Base-by-base conservation (phyloP, 2,329 filamentous ascomycete species). In the Hypoxylon sp. region DNA sequence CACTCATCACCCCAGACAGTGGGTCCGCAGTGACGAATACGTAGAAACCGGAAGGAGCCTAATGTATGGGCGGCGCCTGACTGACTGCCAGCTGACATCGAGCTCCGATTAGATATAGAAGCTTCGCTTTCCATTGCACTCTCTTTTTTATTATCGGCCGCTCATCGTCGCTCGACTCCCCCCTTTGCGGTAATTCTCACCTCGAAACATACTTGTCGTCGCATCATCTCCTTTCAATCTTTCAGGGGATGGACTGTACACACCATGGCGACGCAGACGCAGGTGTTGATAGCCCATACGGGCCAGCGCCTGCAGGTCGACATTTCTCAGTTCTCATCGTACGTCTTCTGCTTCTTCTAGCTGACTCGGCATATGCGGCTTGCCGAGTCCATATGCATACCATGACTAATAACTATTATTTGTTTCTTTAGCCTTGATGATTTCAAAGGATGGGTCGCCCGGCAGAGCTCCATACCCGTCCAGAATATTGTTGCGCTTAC, bases 271-370 rank as follows among this genome's bases (percentile, higher is more conserved):
- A 97, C 97, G 93, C 91, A 92, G 83, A 88, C 95, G 79, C 89
- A 93, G 83, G 90, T 97, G 81, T 92, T 93, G 84, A 90, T 97
- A 78, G 94, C 93, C 86, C 94, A 97, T 83, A 94, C 92, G 81
- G 95, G 95, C 84, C 90, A 93, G 85, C 90, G 91, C 81, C 86
- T 97, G 77, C 86, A 90, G 78, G 87, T 92, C 78, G 92, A 97
- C 81, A 88, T 90, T 71, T 85, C 89, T 70, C 87, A 89, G 77
- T 91, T 95, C 80, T 85, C 87, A 73, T 91, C 90, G 91, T 93
- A 83, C 74, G 88, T 83, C 61, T 67, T 65, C 66, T 74, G 60
- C 77, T 73, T 37, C 73, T 52, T 53, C 32, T 23, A 55, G 53
- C 57, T 32, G 25, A 61, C 59, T 58, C 21, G 14, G 25, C 50